Evolutionary conservation across 495 filamentous ascomycete species (phyloP).

Genomic region (Friedmanniomyces simplex): DNA sequence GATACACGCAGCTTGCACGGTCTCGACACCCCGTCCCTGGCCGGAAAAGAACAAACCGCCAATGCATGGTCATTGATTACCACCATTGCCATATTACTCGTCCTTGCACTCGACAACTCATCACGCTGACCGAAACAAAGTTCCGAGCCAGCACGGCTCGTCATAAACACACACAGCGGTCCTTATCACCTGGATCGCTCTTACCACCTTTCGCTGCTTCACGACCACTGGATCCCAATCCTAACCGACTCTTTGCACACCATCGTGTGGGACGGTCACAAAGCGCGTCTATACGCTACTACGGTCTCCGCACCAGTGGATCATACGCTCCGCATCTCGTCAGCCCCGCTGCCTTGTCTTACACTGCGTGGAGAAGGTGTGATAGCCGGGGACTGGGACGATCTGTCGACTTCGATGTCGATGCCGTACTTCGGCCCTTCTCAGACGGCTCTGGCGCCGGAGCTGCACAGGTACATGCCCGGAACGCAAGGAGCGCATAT

Average conservation of each 20-base stretch:
- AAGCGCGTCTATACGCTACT: background rate
- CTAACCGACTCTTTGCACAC: background rate
- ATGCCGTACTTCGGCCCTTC: slow-evolving; percentile 2
- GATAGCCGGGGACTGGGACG: too few species aligned
- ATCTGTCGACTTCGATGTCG: background rate
- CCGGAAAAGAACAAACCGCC: background rate
- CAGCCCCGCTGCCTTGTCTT: too few species aligned
- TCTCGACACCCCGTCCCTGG: background rate
- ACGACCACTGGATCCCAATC: background rate
- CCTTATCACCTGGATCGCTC: background rate
- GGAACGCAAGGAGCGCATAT: background rate
- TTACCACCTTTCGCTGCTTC: background rate
- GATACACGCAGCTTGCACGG: background rate
- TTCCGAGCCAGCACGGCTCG: background rate
- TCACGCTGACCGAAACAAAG: background rate
- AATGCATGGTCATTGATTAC: background rate
- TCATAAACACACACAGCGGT: background rate
- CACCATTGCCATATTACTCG: background rate
- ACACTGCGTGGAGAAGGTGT: too few species aligned
- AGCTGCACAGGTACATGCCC: background rate
- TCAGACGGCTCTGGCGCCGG: background rate
- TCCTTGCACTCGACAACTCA: background rate
- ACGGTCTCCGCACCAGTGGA: background rate
- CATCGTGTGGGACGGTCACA: background rate
- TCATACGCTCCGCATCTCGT: background rate